Percentiles rank a stretch among this genome's conserved stretches.
These are phyloP conservation scores for Mycena vitilis DNA, from an alignment of 768 basidiomycete genomes.

Conservation along the genomic window DNA sequence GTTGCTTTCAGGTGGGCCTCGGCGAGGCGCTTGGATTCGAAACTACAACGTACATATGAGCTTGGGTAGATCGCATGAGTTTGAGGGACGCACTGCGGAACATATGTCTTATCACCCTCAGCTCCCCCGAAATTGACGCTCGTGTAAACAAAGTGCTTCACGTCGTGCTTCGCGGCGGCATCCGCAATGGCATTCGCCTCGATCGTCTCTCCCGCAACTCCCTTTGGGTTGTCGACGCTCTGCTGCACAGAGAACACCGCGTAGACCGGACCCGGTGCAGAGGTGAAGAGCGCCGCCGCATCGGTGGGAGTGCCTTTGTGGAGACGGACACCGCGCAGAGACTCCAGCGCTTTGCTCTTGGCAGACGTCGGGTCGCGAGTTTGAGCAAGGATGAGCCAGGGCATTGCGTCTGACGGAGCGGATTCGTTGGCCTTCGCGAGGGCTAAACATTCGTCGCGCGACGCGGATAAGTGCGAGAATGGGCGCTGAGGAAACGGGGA, in stretches of 20 bases:
- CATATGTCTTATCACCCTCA: slow-evolving; percentile 7
- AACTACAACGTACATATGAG: slow-evolving; percentile 1
- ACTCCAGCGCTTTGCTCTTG: slow-evolving; percentile 20
- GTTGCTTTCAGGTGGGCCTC: slow-evolving; percentile 22
- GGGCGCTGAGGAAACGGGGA: neutral
- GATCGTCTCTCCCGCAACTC: slow-evolving; percentile 16
- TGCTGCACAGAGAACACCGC: slow-evolving; percentile 35
- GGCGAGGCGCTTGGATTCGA: slow-evolving; percentile 29
- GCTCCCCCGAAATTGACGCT: slow-evolving; percentile 27
- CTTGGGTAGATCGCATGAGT: no score
- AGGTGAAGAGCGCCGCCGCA: slow-evolving; percentile 19
- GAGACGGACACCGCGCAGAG: slow-evolving; percentile 24
- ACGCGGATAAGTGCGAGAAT: neutral
- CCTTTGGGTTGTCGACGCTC: slow-evolving; percentile 28
- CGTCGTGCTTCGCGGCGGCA: slow-evolving; percentile 28
- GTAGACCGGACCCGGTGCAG: slow-evolving; percentile 26
- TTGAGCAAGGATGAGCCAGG: slow-evolving; percentile 35
- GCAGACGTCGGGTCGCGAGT: slow-evolving; percentile 22
- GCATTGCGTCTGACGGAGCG: neutral
- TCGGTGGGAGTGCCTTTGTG: slow-evolving; percentile 25
- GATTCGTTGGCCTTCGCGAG: slow-evolving; percentile 23
- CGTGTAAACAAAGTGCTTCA: slow-evolving; percentile 32
- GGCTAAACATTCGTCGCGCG: neutral
- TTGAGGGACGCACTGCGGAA: slow-evolving; percentile 23
- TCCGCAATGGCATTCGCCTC: slow-evolving; percentile 30